Percentiles rank a stretch among this genome's conserved stretches.
Conservation (phyloP, 495 filamentous ascomycete genomes). For the Xeromyces bisporus region DNA sequence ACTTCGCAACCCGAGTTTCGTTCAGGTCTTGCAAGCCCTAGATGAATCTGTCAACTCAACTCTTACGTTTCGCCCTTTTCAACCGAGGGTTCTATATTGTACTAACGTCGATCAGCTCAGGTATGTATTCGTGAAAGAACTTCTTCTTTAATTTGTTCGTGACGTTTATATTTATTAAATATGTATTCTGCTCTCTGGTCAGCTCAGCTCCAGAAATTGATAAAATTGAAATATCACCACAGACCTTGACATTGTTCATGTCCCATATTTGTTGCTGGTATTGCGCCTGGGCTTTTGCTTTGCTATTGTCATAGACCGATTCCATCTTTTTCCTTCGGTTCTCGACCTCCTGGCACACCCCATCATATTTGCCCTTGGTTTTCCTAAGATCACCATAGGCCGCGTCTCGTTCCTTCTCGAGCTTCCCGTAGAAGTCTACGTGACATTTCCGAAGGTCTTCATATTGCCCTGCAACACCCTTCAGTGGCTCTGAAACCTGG, state of each 20-base stretch:
- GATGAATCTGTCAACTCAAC: conserved; percentile 2
- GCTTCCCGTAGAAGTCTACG: conserved; percentile 67
- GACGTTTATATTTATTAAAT: conserved; percentile 85
- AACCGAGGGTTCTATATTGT: conserved; percentile 3
- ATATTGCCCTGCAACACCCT: conserved; percentile 50
- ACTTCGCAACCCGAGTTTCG: conserved; percentile 63
- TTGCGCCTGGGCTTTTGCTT: conserved; percentile 66
- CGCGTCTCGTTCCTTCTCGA: conserved; percentile 75
- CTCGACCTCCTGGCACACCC: conserved; percentile 86
- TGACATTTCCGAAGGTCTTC: conserved; percentile 91
- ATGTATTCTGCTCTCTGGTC: conserved; percentile 52
- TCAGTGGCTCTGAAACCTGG: conserved; percentile 73
- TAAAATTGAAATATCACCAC: too few species aligned
- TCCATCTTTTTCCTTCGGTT: conserved; percentile 87
- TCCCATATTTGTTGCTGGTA: conserved; percentile 82
- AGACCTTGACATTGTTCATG: conserved; percentile 93
- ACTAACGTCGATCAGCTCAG: conserved; percentile 77
- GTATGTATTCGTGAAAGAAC: conserved; percentile 93
- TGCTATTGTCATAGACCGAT: conserved; percentile 67
- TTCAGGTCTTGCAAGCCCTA: conserved; percentile 76
- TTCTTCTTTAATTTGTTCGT: conserved; percentile 93
- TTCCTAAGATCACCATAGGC: conserved; percentile 79
- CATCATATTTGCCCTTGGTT: conserved; percentile 82
- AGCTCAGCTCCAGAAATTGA: conserved; percentile 1
- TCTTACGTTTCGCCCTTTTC: background rate